Evolutionary conservation across 2,329 filamentous ascomycete genomes (phyloP).

Genomic region (Paraphoma sp.): DNA sequence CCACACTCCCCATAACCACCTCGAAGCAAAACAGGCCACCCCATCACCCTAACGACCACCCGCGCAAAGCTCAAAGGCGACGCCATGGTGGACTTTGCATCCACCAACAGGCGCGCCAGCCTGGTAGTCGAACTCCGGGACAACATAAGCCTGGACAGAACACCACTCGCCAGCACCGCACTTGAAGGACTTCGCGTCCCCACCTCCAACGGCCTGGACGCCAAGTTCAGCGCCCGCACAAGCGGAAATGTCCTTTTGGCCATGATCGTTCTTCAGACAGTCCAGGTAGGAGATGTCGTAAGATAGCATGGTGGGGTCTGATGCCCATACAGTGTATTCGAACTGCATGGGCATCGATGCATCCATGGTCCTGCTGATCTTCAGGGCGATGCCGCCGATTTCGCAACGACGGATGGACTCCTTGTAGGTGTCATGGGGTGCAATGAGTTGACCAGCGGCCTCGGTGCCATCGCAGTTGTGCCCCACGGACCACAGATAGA

Average conservation of each 20-base stretch:
- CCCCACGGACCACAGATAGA: constrained; percentile 24
- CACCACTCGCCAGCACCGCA: constrained; percentile 14
- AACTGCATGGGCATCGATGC: constrained; percentile 18
- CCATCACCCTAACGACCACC: background rate
- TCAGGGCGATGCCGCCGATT: constrained; percentile 15
- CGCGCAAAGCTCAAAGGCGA: constrained; percentile 23
- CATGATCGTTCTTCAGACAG: constrained; percentile 15
- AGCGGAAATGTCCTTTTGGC: constrained; percentile 9
- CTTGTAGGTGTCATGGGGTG: constrained; percentile 9
- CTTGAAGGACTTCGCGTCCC: constrained; percentile 3
- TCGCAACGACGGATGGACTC: constrained; percentile 12
- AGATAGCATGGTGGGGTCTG: constrained; percentile 5
- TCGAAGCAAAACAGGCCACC: background rate
- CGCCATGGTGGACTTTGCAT: constrained; percentile 10
- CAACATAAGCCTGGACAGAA: constrained; percentile 14
- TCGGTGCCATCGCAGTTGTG: constrained; percentile 2
- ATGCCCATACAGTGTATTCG: constrained; percentile 18
- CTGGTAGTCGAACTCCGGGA: constrained; percentile 14
- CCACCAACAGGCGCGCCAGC: constrained; percentile 16
- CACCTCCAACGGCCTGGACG: constrained; percentile 17
- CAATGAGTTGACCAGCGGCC: background rate
- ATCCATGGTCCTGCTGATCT: constrained; percentile 11
- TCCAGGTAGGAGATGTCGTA: constrained; percentile 25
- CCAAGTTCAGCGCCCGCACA: constrained; percentile 21
- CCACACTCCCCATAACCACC: background rate